phyloP scores from a whole-genome alignment of 768 basidiomycete species.

The Pulveroboletus frians region DNA sequence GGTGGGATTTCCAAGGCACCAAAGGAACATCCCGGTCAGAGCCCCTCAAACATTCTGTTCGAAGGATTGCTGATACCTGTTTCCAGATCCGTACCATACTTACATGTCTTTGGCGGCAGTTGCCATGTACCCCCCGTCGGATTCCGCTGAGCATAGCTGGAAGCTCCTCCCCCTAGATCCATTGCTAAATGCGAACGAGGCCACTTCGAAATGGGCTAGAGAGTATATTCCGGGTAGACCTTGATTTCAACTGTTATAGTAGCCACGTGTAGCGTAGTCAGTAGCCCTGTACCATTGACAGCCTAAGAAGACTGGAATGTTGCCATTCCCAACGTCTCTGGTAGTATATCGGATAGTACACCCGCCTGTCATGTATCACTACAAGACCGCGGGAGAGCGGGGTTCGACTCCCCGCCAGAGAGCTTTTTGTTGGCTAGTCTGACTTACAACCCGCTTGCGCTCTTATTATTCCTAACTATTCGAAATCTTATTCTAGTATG shows the following conservation, averaged over 20 bases:
- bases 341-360: constrained; percentile 52
- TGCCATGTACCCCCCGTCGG: constrained; percentile 54
- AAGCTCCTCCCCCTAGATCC: constrained; percentile 58
- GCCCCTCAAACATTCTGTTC: neutral
- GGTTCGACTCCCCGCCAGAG: constrained; percentile 47
- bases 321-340: constrained; percentile 22
- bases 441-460: neutral
- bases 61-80: constrained; percentile 8
- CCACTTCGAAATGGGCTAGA: constrained; percentile 65
- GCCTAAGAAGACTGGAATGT: neutral
- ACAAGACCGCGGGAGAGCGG: constrained; percentile 35
- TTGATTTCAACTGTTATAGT: constrained; percentile 5
- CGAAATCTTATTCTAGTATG: neutral
- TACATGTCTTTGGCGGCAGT: constrained; percentile 85
- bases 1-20: constrained; percentile 88
- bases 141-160: constrained; percentile 41
- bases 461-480: neutral
- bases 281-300: neutral
- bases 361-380: constrained; percentile 38
- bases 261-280: neutral
- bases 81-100: constrained; percentile 88
- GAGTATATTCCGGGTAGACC: constrained; percentile 43
- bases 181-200: constrained; percentile 61
- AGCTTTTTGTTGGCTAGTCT: constrained; percentile 12
- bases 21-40: constrained; percentile 69